Percentiles rank a stretch among this genome's conserved stretches.
phyloP scores from a whole-genome alignment of 2,329 filamentous ascomycete genomes.

The Ilyonectria sp. region DNA sequence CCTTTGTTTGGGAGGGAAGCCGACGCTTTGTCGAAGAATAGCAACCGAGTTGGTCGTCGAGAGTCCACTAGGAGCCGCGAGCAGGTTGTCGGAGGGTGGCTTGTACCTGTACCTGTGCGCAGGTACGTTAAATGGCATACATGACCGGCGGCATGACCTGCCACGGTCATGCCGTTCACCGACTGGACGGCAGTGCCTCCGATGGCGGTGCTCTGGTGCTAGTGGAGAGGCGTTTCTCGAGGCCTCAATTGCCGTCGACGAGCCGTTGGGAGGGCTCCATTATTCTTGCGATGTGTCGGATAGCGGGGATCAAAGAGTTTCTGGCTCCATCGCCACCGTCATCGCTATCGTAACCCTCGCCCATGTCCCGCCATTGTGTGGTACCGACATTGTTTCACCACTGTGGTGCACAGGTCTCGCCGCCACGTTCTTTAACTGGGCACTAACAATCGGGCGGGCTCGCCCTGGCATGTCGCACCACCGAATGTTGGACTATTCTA shows the following conservation, averaged over 20 bases:
- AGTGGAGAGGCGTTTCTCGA: slow-evolving; percentile 4
- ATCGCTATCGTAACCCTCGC: background rate
- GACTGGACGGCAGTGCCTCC: background rate
- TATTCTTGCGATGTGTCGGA: slow-evolving; percentile 1
- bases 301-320: background rate
- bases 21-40: slow-evolving; percentile 14
- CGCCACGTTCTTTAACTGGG: slow-evolving; percentile 21
- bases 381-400: slow-evolving; percentile 21
- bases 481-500: slow-evolving; percentile 3
- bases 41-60: slow-evolving; percentile 13
- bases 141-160: slow-evolving; percentile 14
- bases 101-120: slow-evolving; percentile 17
- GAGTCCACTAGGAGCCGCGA: background rate
- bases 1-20: slow-evolving; percentile 20
- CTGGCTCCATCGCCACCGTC: slow-evolving; percentile 8
- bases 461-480: slow-evolving; percentile 20
- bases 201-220: slow-evolving; percentile 14
- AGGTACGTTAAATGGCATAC: slow-evolving; percentile 17
- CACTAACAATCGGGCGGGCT: background rate
- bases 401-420: slow-evolving; percentile 25
- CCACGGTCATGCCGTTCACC: slow-evolving; percentile 22
- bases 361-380: slow-evolving; percentile 6
- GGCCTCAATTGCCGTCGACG: slow-evolving; percentile 14
- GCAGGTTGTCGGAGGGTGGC: slow-evolving; percentile 5
- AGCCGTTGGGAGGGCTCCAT: slow-evolving; percentile 18